Percentiles rank a stretch among this genome's conserved stretches.
Evolutionary conservation across 2,329 filamentous ascomycete species (phyloP).

Genomic region (Sarocladiaceae sp.): DNA sequence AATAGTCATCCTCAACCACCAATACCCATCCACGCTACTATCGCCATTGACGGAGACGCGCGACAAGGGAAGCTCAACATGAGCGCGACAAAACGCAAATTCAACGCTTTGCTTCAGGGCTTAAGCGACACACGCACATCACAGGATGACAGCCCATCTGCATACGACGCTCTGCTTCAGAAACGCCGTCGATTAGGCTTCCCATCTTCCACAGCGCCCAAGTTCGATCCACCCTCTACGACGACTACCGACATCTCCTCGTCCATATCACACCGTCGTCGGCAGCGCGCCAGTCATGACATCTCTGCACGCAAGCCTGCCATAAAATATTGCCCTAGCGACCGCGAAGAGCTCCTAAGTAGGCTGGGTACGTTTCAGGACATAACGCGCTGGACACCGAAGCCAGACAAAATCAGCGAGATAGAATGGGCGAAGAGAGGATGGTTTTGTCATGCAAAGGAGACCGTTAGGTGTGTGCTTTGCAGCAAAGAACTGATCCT

Average conservation of each 20-base stretch:
- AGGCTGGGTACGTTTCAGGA: constrained; percentile 84
- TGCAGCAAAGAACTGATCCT: constrained; percentile 82
- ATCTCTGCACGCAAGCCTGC: constrained; percentile 14
- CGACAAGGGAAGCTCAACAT: constrained; percentile 42
- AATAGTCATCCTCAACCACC: neutral
- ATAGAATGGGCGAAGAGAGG: constrained; percentile 92
- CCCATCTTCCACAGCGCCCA: constrained; percentile 32
- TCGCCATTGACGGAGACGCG: too few species aligned
- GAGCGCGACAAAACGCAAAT: constrained; percentile 78
- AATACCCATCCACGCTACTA: neutral
- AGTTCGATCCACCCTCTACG: constrained; percentile 13
- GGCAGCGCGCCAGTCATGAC: neutral
- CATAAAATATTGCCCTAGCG: constrained; percentile 77
- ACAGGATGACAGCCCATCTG: constrained; percentile 17
- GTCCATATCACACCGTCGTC: constrained; percentile 14
- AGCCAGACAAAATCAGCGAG: constrained; percentile 79
- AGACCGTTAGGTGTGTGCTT: constrained; percentile 78
- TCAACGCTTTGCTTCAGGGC: constrained; percentile 67
- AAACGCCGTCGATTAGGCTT: constrained; percentile 49
- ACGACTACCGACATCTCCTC: neutral
- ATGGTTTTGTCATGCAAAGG: constrained; percentile 78
- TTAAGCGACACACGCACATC: constrained; percentile 40
- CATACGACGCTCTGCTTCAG: constrained; percentile 34
- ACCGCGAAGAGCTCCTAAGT: constrained; percentile 73
- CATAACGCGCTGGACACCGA: constrained; percentile 88